Conservation (phyloP, 495 filamentous ascomycete genomes). For the Darksidea phi region DNA sequence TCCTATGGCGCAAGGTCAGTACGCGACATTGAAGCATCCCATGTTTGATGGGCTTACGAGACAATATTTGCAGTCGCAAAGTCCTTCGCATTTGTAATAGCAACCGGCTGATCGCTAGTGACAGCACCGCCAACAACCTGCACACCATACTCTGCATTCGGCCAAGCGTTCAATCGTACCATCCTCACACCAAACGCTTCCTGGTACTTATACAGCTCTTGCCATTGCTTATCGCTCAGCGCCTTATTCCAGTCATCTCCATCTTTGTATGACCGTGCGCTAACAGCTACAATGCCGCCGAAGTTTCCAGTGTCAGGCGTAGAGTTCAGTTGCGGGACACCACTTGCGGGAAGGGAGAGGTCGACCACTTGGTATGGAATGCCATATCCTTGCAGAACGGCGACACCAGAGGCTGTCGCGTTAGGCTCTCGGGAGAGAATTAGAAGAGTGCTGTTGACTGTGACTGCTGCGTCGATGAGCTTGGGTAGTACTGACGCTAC, state of each 20-base stretch:
- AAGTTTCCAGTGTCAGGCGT: constrained; percentile 52
- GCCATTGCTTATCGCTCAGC: constrained; percentile 58
- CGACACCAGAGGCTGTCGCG: constrained; percentile 50
- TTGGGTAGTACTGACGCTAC: neutral
- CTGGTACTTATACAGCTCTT: constrained; percentile 58
- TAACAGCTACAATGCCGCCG: constrained; percentile 56
- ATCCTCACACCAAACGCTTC: constrained; percentile 56
- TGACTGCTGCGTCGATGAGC: constrained; percentile 15
- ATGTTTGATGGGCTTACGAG: constrained; percentile 15
- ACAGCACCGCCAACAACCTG: constrained; percentile 7
- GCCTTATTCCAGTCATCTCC: constrained; percentile 50
- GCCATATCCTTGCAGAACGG: constrained; percentile 60
- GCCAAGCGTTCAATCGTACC: constrained; percentile 61
- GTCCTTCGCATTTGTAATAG: constrained; percentile 18
- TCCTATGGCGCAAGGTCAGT: neutral
- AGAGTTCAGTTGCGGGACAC: constrained; percentile 54
- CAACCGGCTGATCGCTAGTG: constrained; percentile 18
- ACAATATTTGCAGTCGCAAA: constrained; percentile 30
- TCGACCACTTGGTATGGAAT: constrained; percentile 57
- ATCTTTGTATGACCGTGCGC: constrained; percentile 56
- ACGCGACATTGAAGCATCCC: neutral
- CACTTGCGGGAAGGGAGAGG: constrained; percentile 51
- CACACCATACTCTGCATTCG: constrained; percentile 51
- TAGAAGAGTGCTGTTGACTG: constrained; percentile 49
- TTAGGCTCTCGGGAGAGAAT: constrained; percentile 56